Conservation (phyloP, 345 rosid genomes). For the Eutrema yunnanense region DNA sequence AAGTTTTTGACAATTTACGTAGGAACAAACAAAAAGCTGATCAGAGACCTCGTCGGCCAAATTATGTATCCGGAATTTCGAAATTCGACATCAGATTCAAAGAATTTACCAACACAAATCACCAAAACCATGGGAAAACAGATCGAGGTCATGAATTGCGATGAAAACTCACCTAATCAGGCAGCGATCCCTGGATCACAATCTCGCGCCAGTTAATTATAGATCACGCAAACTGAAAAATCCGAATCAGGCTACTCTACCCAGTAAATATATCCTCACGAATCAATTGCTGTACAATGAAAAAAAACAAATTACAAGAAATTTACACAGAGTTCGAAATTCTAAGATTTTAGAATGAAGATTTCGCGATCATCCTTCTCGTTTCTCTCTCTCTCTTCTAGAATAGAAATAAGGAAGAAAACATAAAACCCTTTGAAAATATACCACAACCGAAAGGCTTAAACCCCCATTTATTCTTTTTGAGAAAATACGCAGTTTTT, state of each 20-base stretch:
- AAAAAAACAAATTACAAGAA: not conserved
- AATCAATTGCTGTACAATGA: slow-evolving; percentile 4
- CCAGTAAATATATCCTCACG: not conserved
- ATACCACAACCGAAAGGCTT: slow-evolving; percentile 36
- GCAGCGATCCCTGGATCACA: slow-evolving; percentile 19
- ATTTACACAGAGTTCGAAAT: not conserved
- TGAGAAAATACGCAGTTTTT: not conserved
- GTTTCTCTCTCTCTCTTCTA: slow-evolving; percentile 11
- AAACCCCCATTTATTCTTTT: slow-evolving; percentile 47
- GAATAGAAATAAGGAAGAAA: slow-evolving; percentile 22
- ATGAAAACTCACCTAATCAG: slow-evolving; percentile 23
- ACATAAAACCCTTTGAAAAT: slow-evolving; percentile 38
- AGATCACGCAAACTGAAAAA: slow-evolving; percentile 15
- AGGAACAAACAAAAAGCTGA: not conserved
- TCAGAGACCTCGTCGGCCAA: slow-evolving; percentile 31
- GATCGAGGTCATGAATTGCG: slow-evolving; percentile 2
- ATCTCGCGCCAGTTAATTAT: not conserved
- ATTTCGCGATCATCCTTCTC: not conserved
- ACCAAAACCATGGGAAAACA: slow-evolving; percentile 1
- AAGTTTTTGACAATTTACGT: not conserved
- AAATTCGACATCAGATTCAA: slow-evolving; percentile 17
- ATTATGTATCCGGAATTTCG: not conserved
- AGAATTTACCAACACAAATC: slow-evolving; percentile 1
- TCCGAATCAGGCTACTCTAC: not conserved
- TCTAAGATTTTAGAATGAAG: not conserved